Evolutionary conservation across 257 asterid genomes (phyloP), one percentile per base, ranked within the genome.

Genomic region (Anisodus acutangulus): DNA sequence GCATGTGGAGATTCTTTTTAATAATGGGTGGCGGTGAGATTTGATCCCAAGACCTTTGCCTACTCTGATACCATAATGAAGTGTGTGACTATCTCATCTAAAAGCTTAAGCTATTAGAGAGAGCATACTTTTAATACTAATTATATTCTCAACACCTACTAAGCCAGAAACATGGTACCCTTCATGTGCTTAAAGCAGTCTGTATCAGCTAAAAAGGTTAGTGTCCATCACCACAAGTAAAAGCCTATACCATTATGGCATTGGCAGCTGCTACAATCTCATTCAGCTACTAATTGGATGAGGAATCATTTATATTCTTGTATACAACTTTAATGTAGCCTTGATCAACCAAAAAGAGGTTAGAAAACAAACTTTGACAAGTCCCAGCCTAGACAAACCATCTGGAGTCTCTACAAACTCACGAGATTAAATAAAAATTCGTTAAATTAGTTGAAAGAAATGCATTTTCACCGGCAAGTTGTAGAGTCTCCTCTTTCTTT

Each of bases 191-290:
- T 51, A 26, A 70, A 26, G 19, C 43, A 22, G 45, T 51, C 43
- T 74, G 62, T 74, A 49, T 51, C 62, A 49, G 22, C 81, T 55
- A 74, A 76, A 47, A 64, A 37, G n/a, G 81, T 6, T 26, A 15
- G 81, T 53, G 8, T 53, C 81, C 43, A 17, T n/a, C 66, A 51
- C 37, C 13, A 53, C 22, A 74, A 41, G 80, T 59, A 51, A 62
- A 74, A 51, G 12, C 45, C 81, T 74, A 51, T 74, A 74, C 81
- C 43, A 51, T 22, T 74, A 51, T 51, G 62, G 31, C 43, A 74
- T 6, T 74, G 43, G 45, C 81, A 74, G 81, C 81, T 51, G 55
- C 81, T 49, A 22, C 63, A 76, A 76, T 76, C 81, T 76, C 63
- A 51, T 22, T 76, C 22, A 76, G 62, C n/a, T 76, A 26, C 63